Evolutionary conservation across 495 filamentous ascomycete genomes (phyloP).

Genomic region (Hypoxylon trugodes): DNA sequence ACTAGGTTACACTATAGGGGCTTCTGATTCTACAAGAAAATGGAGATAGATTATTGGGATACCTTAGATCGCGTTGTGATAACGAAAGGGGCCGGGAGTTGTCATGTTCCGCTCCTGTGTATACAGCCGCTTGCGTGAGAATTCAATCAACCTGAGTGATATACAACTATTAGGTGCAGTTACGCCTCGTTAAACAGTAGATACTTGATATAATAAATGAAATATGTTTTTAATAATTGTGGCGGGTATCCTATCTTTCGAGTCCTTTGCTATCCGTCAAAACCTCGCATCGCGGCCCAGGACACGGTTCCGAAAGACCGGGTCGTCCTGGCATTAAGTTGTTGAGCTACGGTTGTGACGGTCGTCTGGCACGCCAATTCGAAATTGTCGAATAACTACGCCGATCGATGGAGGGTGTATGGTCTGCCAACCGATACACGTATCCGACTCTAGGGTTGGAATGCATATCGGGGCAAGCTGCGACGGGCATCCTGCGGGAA

Average conservation of each 20-base stretch:
- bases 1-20: no score
- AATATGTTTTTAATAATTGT: neutral
- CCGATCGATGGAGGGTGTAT: conserved; percentile 21
- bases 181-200: no score
- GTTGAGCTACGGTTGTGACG: neutral
- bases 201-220: no score
- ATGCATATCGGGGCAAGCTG: conserved; percentile 29
- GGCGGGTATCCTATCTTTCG: neutral
- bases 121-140: no score
- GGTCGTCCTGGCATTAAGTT: neutral
- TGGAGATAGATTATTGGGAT: no score
- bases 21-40: no score
- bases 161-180: no score
- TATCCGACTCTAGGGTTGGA: conserved; percentile 28
- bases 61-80: no score
- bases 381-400: conserved; percentile 7
- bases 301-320: conserved; percentile 1
- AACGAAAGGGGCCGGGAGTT: no score
- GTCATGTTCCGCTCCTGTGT: no score
- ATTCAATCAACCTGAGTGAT: no score
- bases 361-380: neutral
- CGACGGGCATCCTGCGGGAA: conserved; percentile 31
- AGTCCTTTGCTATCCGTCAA: neutral
- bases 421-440: conserved; percentile 15
- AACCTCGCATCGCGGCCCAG: conserved; percentile 1